Percentiles rank a stretch among this genome's conserved stretches.
These are phyloP conservation scores for Arachnopeziza araneosa DNA, from an alignment of 2,329 filamentous ascomycete genomes.

Conservation along the genomic window DNA sequence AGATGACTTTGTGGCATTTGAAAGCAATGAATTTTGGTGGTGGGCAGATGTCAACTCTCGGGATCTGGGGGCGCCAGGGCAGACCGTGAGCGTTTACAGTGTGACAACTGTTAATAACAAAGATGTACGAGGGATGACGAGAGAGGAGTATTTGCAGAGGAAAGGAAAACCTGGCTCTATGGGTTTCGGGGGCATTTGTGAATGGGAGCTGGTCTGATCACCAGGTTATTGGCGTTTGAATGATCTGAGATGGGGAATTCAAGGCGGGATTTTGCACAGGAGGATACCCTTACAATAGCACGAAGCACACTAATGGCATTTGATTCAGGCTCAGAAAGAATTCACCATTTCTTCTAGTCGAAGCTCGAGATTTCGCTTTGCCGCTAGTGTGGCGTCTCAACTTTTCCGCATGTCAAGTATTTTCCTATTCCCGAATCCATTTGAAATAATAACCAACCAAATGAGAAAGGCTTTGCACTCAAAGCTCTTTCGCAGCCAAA, in stretches of 20 bases:
- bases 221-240: neutral
- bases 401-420: too few relatives aligned
- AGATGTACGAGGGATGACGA: constrained; percentile 27
- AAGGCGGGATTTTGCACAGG: neutral
- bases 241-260: neutral
- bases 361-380: too few relatives aligned
- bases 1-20: constrained; percentile 64
- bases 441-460: too few relatives aligned
- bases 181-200: constrained; percentile 26
- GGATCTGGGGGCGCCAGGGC: constrained; percentile 63
- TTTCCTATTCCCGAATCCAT: too few relatives aligned
- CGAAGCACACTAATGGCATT: too few relatives aligned
- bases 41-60: constrained; percentile 68
- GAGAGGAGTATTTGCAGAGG: constrained; percentile 23
- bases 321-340: too few relatives aligned
- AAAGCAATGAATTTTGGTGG: constrained; percentile 75
- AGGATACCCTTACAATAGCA: neutral
- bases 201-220: constrained; percentile 27
- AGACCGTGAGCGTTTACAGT: constrained; percentile 59
- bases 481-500: too few relatives aligned
- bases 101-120: constrained; percentile 44
- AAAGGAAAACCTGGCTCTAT: constrained; percentile 26
- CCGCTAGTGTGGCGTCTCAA: too few relatives aligned
- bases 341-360: too few relatives aligned
- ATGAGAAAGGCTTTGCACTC: too few relatives aligned